Conservation (phyloP, 257 asterid species). For the Lycium barbarum region DNA sequence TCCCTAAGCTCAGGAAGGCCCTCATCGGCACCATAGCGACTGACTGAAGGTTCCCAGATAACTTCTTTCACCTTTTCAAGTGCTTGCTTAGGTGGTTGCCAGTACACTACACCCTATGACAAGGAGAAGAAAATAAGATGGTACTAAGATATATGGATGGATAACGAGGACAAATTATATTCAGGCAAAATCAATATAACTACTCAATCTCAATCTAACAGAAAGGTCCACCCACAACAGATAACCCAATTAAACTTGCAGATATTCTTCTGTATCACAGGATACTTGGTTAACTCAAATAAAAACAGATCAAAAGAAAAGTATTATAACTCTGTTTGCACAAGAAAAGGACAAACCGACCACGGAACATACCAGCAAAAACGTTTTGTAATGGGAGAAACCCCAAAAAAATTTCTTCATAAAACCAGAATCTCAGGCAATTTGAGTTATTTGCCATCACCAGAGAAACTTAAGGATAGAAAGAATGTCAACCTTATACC, state of each 20-base stretch:
- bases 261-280: not conserved
- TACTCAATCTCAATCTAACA: slow-evolving; percentile 19
- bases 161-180: not conserved
- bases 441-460: not conserved
- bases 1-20: slow-evolving; percentile 95
- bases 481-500: not conserved
- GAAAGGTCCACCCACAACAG: slow-evolving; percentile 4
- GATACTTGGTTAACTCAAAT: not conserved
- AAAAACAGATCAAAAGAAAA: slow-evolving; percentile 3
- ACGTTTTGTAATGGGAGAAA: not conserved
- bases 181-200: slow-evolving; percentile 16
- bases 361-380: not conserved
- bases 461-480: not conserved
- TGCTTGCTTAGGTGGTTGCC: slow-evolving; percentile 94
- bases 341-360: slow-evolving; percentile 13
- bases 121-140: not conserved
- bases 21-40: slow-evolving; percentile 94
- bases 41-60: slow-evolving; percentile 84
- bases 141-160: not conserved
- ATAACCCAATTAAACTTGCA: not conserved
- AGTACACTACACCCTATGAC: slow-evolving; percentile 87
- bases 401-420: not conserved
- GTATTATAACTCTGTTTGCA: not conserved
- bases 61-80: slow-evolving; percentile 74
- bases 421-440: slow-evolving; percentile 20